Evolutionary conservation across 345 rosid genomes (phyloP), one percentile per base, ranked within the genome.

Genomic region (Citrus unshiu): DNA sequence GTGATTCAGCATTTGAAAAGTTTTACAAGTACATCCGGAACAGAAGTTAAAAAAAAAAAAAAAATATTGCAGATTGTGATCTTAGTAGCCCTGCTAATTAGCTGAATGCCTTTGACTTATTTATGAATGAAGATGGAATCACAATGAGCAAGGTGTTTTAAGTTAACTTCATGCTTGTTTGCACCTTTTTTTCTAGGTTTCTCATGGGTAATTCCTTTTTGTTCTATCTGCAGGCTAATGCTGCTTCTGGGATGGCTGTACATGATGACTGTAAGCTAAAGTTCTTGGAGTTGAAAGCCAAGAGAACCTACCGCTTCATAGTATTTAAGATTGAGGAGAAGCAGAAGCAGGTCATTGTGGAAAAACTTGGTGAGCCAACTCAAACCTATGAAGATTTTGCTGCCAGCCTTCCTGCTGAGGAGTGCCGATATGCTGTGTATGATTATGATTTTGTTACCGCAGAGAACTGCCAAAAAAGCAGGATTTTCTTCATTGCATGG

Each of bases 401-500:
- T 24, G 87, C 88, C 7, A 71, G 89, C 84, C 89, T 89, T 78
- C 92, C 90, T 39, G 87, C 86, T 72, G 83, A 87, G 64, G 92
- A 83, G 65, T 83, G 86, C 51, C 72, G 86, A 77, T 83, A 80
- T 68, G 86, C 83, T 68, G 81, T 83, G 58, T 89, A 84, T 57
- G 92, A 87, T 77, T 89, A 84, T 51, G 92, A 89, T 67, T 89
- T 87, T 40, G 86, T 89, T 77, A 89, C 90, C 5, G 80, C n/a
- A n/a, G 92, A 89, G 88, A 86, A 80, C 29, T 84, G 86, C 71
- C 89, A 85, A 12, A 89, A 87, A 84, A 89, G 92, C 87, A 85
- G 82, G 80, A 89, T 89, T 29, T 87, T 89, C 86, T 89, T 89
- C 76, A 82, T 89, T 54, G 91, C 90, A 27, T 89, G 90, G 92